Conservation (phyloP, 1,284 basidiomycete genomes). For the Coniferiporia weirii region DNA sequence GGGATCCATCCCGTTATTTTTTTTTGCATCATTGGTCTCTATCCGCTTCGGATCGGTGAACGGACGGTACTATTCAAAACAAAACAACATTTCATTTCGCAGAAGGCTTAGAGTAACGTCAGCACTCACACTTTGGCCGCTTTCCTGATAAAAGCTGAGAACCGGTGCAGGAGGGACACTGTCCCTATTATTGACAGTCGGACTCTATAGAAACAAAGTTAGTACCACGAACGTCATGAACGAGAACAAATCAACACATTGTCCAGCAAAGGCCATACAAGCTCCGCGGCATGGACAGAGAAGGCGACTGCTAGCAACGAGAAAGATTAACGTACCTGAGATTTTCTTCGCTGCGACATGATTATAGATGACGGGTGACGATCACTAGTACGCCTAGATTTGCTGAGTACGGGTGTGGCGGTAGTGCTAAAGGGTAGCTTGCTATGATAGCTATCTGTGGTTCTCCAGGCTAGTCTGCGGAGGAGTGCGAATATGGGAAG, state of each 20-base stretch:
- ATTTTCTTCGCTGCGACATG: too few relatives aligned
- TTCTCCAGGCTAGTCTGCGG: too few relatives aligned
- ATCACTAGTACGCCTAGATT: too few relatives aligned
- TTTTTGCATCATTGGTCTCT: conserved; percentile 9
- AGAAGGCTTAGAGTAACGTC: not conserved
- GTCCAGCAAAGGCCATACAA: not conserved
- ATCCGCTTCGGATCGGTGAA: conserved; percentile 9
- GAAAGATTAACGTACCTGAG: too few relatives aligned
- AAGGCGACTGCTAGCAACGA: not conserved
- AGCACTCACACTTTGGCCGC: not conserved
- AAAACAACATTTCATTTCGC: not conserved
- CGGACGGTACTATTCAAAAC: conserved; percentile 4
- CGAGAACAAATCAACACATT: not conserved
- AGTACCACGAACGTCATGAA: not conserved
- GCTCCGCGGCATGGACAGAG: not conserved
- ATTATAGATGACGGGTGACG: too few relatives aligned
- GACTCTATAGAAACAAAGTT: not conserved
- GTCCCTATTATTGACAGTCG: not conserved
- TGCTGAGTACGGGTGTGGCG: too few relatives aligned
- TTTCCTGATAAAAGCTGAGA: not conserved
- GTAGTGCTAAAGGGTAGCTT: too few relatives aligned
- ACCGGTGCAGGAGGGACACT: not conserved
- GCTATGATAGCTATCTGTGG: too few relatives aligned
- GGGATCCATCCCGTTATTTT: not conserved
- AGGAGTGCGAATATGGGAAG: too few relatives aligned